A percentile compares a stretch with the other conserved stretches of the same genome.
Conservation (phyloP, 768 basidiomycete genomes). For the Collybia sordida region DNA sequence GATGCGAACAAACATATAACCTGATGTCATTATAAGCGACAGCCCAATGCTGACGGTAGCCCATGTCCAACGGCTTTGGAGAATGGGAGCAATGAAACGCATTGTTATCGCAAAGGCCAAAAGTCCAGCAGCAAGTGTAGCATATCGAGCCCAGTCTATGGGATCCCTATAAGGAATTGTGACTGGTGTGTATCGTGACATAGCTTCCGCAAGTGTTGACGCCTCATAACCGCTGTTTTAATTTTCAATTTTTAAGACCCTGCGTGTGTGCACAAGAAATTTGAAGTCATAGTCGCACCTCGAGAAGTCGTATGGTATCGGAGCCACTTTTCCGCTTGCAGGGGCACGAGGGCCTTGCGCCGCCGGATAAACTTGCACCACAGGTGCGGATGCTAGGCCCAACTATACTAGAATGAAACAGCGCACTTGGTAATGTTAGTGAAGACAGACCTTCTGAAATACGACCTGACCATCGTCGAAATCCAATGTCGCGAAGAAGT, state of each 20-base stretch:
- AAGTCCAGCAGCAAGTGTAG: constrained; percentile 42
- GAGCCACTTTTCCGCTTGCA: constrained; percentile 52
- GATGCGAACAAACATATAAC: constrained; percentile 97
- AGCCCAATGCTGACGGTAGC: constrained; percentile 55
- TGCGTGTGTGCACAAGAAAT: neutral
- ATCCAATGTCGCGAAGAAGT: constrained; percentile 93
- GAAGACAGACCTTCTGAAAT: constrained; percentile 69
- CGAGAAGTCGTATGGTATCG: constrained; percentile 76
- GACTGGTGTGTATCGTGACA: constrained; percentile 74
- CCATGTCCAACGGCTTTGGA: constrained; percentile 80
- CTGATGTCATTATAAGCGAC: constrained; percentile 84
- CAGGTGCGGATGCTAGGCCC: constrained; percentile 80
- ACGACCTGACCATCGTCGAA: constrained; percentile 75
- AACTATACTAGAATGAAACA: constrained; percentile 46
- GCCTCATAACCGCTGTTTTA: constrained; percentile 77
- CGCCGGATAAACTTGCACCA: constrained; percentile 75
- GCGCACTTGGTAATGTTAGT: constrained; percentile 1
- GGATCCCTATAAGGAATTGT: constrained; percentile 83
- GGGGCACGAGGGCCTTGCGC: constrained; percentile 66
- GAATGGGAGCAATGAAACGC: constrained; percentile 61
- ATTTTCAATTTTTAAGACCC: neutral
- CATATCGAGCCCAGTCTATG: constrained; percentile 65
- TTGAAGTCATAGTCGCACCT: constrained; percentile 42
- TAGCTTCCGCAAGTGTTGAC: constrained; percentile 69
- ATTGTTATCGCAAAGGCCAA: constrained; percentile 50